These are phyloP conservation scores for Verticillium tricorpus DNA, from an alignment of 2,329 filamentous ascomycete genomes.

Conservation along the genomic window DNA sequence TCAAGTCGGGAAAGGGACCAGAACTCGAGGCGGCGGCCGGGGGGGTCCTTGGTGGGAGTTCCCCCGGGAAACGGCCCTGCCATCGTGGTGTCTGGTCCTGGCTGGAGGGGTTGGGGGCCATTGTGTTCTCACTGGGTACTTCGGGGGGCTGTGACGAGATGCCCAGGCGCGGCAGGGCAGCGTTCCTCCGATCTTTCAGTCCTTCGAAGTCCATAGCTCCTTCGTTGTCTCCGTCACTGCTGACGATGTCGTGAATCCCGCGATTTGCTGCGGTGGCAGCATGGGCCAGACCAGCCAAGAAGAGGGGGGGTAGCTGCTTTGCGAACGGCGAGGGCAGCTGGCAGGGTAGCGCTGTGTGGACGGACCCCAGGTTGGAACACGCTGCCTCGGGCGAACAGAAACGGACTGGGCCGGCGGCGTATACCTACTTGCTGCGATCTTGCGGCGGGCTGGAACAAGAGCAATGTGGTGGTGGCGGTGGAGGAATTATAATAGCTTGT, in stretches of 20 bases:
- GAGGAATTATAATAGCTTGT: not conserved
- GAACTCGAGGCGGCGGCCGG: conserved; percentile 22
- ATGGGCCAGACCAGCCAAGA: not conserved
- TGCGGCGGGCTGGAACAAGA: not conserved
- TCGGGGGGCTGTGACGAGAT: not conserved
- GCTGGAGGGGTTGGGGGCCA: not conserved
- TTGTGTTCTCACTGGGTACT: not conserved
- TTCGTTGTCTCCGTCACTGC: not conserved
- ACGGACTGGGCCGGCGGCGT: not conserved
- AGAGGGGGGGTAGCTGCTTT: not conserved
- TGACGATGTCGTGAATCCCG: not conserved
- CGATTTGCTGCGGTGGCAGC: not conserved
- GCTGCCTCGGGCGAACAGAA: not conserved
- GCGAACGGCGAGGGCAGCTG: no score
- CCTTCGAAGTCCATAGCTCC: not conserved
- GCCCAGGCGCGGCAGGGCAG: not conserved
- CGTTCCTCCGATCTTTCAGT: not conserved
- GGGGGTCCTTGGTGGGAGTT: conserved; percentile 18
- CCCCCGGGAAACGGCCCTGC: conserved; percentile 5
- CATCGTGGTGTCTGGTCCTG: not conserved
- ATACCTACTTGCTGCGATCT: not conserved
- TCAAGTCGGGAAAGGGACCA: conserved; percentile 22
- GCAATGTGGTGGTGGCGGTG: not conserved
- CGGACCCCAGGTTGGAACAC: not conserved
- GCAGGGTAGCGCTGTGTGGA: not conserved